Percentiles rank a stretch among this genome's conserved stretches.
phyloP scores from a whole-genome alignment of 2,329 filamentous ascomycete species.

The Scopulariopsis brevicaulis region DNA sequence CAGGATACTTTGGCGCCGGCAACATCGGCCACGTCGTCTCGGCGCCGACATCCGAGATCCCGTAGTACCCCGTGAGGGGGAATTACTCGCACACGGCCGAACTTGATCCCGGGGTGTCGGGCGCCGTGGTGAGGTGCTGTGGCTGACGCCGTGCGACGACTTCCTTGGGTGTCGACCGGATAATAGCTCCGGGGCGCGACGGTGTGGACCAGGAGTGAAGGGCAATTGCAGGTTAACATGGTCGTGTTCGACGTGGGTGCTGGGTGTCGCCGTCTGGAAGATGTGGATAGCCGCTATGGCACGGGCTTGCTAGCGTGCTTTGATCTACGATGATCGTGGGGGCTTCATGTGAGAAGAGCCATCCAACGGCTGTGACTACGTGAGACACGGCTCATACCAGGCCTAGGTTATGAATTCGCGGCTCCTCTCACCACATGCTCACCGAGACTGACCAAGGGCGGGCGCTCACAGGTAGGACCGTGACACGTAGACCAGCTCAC shows the following conservation, averaged over 20 bases:
- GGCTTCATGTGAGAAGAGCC: neutral
- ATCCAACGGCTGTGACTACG: neutral
- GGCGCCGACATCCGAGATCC: neutral
- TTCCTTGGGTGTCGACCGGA: no score
- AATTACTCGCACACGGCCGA: neutral
- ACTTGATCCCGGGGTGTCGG: neutral
- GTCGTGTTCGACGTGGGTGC: neutral
- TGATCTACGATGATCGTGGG: neutral
- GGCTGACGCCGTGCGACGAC: neutral
- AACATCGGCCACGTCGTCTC: neutral
- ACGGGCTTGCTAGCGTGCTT: neutral
- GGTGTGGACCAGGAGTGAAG: no score
- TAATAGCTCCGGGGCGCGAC: no score
- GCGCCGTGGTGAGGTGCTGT: neutral
- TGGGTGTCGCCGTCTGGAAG: no score
- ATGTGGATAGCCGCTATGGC: neutral
- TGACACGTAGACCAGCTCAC: neutral
- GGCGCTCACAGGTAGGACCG: neutral
- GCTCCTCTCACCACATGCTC: neutral
- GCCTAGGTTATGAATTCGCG: neutral
- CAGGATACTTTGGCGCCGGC: neutral
- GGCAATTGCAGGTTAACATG: neutral
- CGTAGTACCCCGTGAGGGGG: neutral
- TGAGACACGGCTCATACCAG: neutral
- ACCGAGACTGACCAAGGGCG: neutral